phyloP scores from a whole-genome alignment of 352 stramenopile species.

The Phytophthora hibernalis region DNA sequence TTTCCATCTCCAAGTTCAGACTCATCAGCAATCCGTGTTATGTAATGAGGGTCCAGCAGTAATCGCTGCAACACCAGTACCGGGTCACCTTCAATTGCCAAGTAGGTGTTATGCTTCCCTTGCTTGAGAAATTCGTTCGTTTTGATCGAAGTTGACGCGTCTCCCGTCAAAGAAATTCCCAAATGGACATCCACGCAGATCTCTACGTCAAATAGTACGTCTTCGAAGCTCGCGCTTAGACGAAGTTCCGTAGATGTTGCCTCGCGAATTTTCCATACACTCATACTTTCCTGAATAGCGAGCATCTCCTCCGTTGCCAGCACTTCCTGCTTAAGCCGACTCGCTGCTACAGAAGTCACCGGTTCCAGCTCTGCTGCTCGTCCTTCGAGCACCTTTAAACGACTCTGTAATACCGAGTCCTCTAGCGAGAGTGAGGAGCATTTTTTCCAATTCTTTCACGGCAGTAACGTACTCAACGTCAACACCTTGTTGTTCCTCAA shows the following conservation, averaged over 20 bases:
- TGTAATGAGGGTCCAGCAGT: slow-evolving; percentile 52
- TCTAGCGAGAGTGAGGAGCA: slow-evolving; percentile 72
- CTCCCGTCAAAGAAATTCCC: slow-evolving; percentile 14
- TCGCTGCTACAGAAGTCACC: slow-evolving; percentile 38
- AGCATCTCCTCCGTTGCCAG: slow-evolving; percentile 60
- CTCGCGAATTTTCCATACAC: slow-evolving; percentile 54
- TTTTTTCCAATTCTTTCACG: slow-evolving; percentile 61
- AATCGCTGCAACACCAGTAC: slow-evolving; percentile 58
- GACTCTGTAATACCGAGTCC: slow-evolving; percentile 67
- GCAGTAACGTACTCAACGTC: slow-evolving; percentile 67
- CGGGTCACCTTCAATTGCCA: slow-evolving; percentile 51
- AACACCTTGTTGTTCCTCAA: slow-evolving; percentile 78
- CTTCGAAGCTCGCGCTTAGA: slow-evolving; percentile 54
- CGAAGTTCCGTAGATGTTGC: slow-evolving; percentile 55
- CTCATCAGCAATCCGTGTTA: slow-evolving; percentile 40
- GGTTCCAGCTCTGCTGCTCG: slow-evolving; percentile 55
- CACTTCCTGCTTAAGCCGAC: slow-evolving; percentile 47
- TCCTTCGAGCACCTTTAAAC: slow-evolving; percentile 65
- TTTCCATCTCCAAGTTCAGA: slow-evolving; percentile 29
- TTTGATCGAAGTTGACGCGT: slow-evolving; percentile 35
- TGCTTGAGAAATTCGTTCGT: slow-evolving; percentile 43
- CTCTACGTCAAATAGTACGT: slow-evolving; percentile 56
- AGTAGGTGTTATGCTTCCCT: slow-evolving; percentile 43
- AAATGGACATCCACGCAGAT: slow-evolving; percentile 49
- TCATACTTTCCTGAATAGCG: slow-evolving; percentile 59